Evolutionary conservation across 495 filamentous ascomycete species (phyloP), one percentile per base, ranked within the genome.

Genomic region (Xylaria palmicola): DNA sequence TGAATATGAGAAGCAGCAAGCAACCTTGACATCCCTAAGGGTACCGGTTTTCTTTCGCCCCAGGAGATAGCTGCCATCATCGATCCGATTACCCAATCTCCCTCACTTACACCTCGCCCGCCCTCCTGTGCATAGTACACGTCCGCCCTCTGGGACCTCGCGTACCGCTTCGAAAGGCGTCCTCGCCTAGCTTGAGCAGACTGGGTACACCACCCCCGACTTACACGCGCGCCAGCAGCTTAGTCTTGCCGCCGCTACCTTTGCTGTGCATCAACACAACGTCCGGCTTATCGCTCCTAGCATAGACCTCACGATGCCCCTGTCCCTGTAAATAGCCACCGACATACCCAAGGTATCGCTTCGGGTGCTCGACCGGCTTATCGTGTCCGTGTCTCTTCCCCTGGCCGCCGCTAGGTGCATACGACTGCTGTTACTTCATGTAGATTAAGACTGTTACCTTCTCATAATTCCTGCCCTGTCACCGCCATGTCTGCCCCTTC

Each of bases 401-500:
- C 10, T 41, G 12, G 15, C 32, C 15, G 22, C 34, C 37, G 20
- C 8, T 50, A 26, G 10, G 50, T 7, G 50, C n/a, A 9, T 20
- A 6, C 27, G 8, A n/a, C n/a, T 50, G 32, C 34, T 20, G 24
- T 19, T 22, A 22, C 22, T 43, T 41, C 37, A 55, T 55, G 41
- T 48, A 55, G 49, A 47, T 54, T n/a, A n/a, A n/a, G n/a, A n/a
- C n/a, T n/a, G n/a, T n/a, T 29, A 12, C 32, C 27, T 29, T 19
- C 40, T 4, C 7, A 41, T 48, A 39, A 15, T 29, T 24, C 40
- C 12, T 20, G 40, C 24, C 15, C 56, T 51, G 29, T 34, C 24
- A 64, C 62, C 44, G 43, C 61, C 52, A 74, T 74, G 72, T 67
- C 72, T 36, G 74, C 74, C 40, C 70, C 79, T 24, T 54, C 66